Evolutionary conservation across 768 basidiomycete genomes (phyloP).

Genomic region (Russula vinacea): DNA sequence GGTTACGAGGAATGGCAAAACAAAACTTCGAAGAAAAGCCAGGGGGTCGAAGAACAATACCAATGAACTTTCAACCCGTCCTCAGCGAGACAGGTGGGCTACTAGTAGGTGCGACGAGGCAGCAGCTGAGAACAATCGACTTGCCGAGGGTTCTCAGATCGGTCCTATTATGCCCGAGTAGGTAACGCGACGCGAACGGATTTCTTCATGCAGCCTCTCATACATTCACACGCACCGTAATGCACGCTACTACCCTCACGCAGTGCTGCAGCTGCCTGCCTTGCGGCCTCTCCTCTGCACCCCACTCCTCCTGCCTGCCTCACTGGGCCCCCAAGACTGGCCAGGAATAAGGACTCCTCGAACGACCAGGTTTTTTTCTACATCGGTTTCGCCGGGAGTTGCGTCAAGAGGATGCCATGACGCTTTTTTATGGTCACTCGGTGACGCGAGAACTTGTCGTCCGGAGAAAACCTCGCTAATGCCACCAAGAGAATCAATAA

Average conservation of each 20-base stretch:
- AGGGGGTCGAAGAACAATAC: neutral
- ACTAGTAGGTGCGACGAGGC: neutral
- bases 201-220: slow-evolving; percentile 3
- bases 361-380: too few species aligned
- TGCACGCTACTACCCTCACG: slow-evolving; percentile 9
- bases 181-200: neutral
- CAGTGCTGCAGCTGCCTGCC: neutral
- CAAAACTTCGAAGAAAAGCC: neutral
- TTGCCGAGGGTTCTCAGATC: neutral
- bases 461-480: slow-evolving; percentile 96
- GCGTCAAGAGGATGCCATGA: slow-evolving; percentile 83
- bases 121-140: neutral
- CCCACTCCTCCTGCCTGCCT: neutral
- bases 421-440: slow-evolving; percentile 97
- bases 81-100: neutral
- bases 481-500: neutral
- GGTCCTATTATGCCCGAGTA: neutral
- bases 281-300: too few species aligned
- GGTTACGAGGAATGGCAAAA: neutral
- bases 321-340: neutral
- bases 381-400: slow-evolving; percentile 84
- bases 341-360: neutral
- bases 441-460: slow-evolving; percentile 98
- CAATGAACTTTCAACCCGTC: neutral
- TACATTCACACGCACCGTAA: too few species aligned